Base-by-base conservation (phyloP, 306 rosid species). In the Sechiopsis laciniata region DNA sequence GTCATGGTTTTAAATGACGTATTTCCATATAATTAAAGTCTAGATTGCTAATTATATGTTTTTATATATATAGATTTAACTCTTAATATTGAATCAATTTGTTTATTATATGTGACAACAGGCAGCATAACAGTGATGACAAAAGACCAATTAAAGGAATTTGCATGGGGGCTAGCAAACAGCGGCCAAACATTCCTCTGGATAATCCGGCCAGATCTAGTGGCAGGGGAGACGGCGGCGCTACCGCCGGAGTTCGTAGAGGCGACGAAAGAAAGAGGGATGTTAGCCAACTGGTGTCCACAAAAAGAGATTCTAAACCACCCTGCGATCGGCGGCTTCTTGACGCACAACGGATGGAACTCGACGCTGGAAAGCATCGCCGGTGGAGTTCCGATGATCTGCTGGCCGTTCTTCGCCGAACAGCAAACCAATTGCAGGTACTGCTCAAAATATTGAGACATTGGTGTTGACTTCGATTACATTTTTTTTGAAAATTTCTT, bases 341-440 rank as follows among this genome's bases (percentile, higher is more conserved):
- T 91, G 64, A 87, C 91, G 0, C 91, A 91, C 8, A 66, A 72
- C 35, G 97, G 97, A 1, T 91, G 97, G 97, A 91, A 89, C 55
- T 91, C 93, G 10, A 89, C 88, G 0, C 8, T 89, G 12, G 97
- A 91, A 75, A 91, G 96, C 22, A 1, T 86, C 9, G 55, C 86
- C 3, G 73, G 62, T 0, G 96, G 96, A 10, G 88, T 91, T 15
- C 88, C 91, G 3, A 79, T 91, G 88, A 55, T 87, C 0, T 86
- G 88, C n/a, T 91, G 96, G 96, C 96, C 96, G 0, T 86, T 91
- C 64, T 89, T 86, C 5, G 91, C 88, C 0, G 97, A 91, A 22
- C 97, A 91, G 19, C 97, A 86, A 32, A 87, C 88, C 0, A 91
- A 91, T 75, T 91, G 91, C 16, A 5, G 85, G 12, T 91, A 65